These are phyloP conservation scores for Ophiostoma perfectum DNA, from an alignment of 2,329 filamentous ascomycete species.

Conservation along the genomic window DNA sequence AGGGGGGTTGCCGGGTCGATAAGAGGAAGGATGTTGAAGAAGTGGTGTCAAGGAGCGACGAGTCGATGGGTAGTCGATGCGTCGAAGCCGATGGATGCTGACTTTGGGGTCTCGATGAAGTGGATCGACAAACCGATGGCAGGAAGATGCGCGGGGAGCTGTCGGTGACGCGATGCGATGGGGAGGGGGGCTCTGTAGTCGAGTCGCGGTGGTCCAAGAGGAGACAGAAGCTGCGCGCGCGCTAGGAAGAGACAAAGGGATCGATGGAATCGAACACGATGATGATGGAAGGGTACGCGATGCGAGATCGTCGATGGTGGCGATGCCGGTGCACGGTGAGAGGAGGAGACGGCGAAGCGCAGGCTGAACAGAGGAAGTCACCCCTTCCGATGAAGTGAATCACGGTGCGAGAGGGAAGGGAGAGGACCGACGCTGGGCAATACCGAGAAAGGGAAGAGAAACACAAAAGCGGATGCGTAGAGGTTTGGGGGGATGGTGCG, in stretches of 20 bases:
- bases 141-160: slow-evolving; percentile 8
- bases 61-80: neutral
- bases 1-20: neutral
- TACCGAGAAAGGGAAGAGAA: neutral
- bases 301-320: neutral
- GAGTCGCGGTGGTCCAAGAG: neutral
- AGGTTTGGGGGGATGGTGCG: neutral
- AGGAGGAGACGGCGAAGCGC: neutral
- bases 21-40: neutral
- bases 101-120: neutral
- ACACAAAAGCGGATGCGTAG: slow-evolving; percentile 2
- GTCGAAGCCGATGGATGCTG: slow-evolving; percentile 3
- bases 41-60: neutral
- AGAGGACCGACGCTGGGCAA: neutral
- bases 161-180: slow-evolving; percentile 10
- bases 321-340: neutral
- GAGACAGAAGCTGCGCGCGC: neutral
- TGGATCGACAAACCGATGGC: neutral
- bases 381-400: slow-evolving; percentile 14
- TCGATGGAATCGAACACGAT: neutral
- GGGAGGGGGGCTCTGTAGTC: neutral
- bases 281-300: neutral
- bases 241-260: neutral
- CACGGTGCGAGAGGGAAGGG: neutral
- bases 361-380: neutral